Percentiles rank a stretch among this genome's conserved stretches.
Evolutionary conservation across 1,139 yeast species (phyloP).

Genomic region (Chernovozyma aurita): DNA sequence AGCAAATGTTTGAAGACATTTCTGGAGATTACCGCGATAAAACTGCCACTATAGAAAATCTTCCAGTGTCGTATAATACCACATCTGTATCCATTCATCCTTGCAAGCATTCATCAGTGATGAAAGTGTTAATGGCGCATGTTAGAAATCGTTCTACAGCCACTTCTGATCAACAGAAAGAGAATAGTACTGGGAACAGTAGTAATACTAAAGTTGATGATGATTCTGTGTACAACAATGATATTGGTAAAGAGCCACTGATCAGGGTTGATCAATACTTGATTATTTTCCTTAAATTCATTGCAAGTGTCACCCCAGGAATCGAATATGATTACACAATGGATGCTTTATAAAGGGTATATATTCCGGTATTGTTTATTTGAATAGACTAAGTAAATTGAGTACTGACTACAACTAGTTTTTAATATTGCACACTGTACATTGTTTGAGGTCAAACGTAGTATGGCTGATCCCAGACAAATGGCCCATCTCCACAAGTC

Average conservation of each 20-base stretch:
- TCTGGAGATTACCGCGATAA: slow-evolving; percentile 88
- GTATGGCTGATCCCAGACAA: no score
- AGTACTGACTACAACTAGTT: no score
- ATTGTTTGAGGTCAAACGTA: no score
- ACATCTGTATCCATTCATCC: slow-evolving; percentile 94
- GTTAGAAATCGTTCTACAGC: slow-evolving; percentile 23
- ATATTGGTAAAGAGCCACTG: slow-evolving; percentile 37
- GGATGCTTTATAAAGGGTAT: slow-evolving; percentile 58
- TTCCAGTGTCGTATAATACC: slow-evolving; percentile 77
- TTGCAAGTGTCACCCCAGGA: slow-evolving; percentile 96
- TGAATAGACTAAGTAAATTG: slow-evolving; percentile 7
- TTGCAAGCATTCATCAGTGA: slow-evolving; percentile 90
- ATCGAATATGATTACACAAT: slow-evolving; percentile 95
- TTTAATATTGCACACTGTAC: no score
- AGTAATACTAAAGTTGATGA: slow-evolving; percentile 18
- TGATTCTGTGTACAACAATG: slow-evolving; percentile 19
- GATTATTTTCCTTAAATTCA: slow-evolving; percentile 83
- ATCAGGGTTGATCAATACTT: slow-evolving; percentile 88
- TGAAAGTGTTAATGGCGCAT: slow-evolving; percentile 78
- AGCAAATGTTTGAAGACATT: slow-evolving; percentile 92
- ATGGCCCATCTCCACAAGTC: no score
- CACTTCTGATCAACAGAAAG: no score
- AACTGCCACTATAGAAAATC: slow-evolving; percentile 91
- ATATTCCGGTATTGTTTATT: background rate
- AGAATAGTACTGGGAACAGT: slow-evolving; percentile 23